A percentile compares a stretch with the other conserved stretches of the same genome.
phyloP scores from a whole-genome alignment of 371 early-diverging fungal species.

The Neoconidiobolus thromboides region DNA sequence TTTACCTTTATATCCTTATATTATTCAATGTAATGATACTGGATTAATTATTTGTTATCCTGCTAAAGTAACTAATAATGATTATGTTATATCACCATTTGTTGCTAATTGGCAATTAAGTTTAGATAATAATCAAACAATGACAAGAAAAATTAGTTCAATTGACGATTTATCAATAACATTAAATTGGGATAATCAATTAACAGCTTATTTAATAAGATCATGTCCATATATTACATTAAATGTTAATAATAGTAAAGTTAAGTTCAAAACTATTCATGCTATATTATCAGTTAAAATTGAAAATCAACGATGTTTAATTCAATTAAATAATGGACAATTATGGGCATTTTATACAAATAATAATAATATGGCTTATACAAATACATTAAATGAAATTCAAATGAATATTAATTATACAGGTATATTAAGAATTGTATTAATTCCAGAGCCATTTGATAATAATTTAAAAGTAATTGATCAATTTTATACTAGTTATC shows the following conservation, averaged over 20 bases:
- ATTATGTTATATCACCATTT: conserved; percentile 10
- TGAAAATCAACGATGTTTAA: background rate
- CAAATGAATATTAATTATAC: background rate
- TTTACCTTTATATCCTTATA: conserved; percentile 20
- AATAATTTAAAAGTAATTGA: conserved; percentile 7
- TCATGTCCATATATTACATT: conserved; percentile 16
- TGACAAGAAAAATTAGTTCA: conserved; percentile 1
- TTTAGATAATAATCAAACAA: background rate
- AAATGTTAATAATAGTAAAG: conserved; percentile 8
- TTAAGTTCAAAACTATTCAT: conserved; percentile 14
- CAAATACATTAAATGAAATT: background rate
- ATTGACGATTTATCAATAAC: conserved; percentile 10
- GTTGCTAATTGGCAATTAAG: conserved; percentile 5
- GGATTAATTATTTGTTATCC: conserved; percentile 8
- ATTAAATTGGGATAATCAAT: conserved; percentile 2
- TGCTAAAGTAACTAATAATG: background rate
- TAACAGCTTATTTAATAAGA: conserved; percentile 15
- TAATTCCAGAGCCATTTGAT: conserved; percentile 4
- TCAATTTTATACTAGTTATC: conserved; percentile 13
- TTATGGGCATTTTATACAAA: conserved; percentile 13
- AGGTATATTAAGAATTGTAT: conserved; percentile 7
- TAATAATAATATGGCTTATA: background rate
- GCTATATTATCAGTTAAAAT: conserved; percentile 14
- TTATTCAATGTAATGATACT: conserved; percentile 10
- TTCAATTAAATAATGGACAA: conserved; percentile 13